These are phyloP conservation scores for Microbotryum scabiosae DNA, from an alignment of 1,284 basidiomycete genomes.

Conservation along the genomic window DNA sequence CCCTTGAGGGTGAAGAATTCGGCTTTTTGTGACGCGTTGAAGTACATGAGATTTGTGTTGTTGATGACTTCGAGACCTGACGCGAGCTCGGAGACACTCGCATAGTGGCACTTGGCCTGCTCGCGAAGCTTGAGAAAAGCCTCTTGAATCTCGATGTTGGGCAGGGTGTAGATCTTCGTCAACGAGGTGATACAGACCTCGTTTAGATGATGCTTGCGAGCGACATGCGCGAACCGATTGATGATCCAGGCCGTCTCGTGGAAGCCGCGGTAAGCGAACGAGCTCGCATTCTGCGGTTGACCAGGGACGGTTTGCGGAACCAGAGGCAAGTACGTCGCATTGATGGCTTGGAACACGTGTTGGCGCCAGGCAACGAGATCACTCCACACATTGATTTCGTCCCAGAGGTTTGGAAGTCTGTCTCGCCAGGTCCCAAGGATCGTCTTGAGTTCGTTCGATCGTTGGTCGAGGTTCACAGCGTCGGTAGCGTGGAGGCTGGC, in stretches of 20 bases:
- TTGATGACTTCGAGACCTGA: conserved; percentile 97
- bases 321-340: conserved; percentile 89
- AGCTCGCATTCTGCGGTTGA: conserved; percentile 51
- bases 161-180: conserved; percentile 96
- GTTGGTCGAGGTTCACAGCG: conserved; percentile 82
- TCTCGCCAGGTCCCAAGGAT: conserved; percentile 96
- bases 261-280: conserved; percentile 94
- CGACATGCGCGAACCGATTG: conserved; percentile 99
- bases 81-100: conserved; percentile 85
- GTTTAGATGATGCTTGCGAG: conserved; percentile 89
- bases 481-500: conserved; percentile 80
- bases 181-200: conserved; percentile 93
- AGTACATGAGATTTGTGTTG: conserved; percentile 98
- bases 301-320: conserved; percentile 50
- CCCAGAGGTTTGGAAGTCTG: conserved; percentile 87
- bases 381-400: conserved; percentile 98
- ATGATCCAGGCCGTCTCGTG: conserved; percentile 99
- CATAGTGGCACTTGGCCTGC: conserved; percentile 98
- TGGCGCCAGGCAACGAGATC: conserved; percentile 97
- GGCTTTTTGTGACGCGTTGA: conserved; percentile 87
- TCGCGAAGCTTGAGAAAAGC: conserved; percentile 98
- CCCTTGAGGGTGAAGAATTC: conserved; percentile 99
- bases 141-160: conserved; percentile 99
- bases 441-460: conserved; percentile 90
- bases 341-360: conserved; percentile 84